Evolutionary conservation across 2,329 filamentous ascomycete genomes (phyloP).

Genomic region (Cylindrodendrum hubeiense): DNA sequence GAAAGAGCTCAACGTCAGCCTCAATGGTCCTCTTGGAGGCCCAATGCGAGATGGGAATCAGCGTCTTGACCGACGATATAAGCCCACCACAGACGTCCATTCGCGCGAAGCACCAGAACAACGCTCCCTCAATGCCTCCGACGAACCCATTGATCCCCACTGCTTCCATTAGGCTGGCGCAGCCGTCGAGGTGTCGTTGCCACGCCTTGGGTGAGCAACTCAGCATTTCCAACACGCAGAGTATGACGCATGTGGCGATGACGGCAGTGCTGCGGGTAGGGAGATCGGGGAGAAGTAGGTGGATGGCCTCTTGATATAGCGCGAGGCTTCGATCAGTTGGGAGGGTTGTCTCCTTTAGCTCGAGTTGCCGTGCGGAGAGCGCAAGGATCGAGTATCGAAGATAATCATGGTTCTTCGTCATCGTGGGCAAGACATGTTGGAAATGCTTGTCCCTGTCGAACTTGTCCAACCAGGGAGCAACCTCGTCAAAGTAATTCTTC

Average conservation of each 20-base stretch:
- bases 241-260: conserved; percentile 64
- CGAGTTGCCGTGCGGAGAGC: conserved; percentile 63
- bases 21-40: conserved; percentile 49
- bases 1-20: conserved; percentile 51
- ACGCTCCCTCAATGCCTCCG: conserved; percentile 61
- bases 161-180: conserved; percentile 62
- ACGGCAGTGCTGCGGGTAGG: conserved; percentile 61
- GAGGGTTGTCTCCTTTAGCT: conserved; percentile 53
- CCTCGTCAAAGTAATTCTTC: conserved; percentile 57
- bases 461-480: conserved; percentile 63
- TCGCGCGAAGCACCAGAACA: conserved; percentile 67
- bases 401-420: conserved; percentile 58
- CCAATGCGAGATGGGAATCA: conserved; percentile 63
- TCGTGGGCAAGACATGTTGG: conserved; percentile 59
- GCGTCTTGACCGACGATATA: conserved; percentile 63
- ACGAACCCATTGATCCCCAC: conserved; percentile 64
- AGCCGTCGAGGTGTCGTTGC: conserved; percentile 65
- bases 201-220: conserved; percentile 61
- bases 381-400: conserved; percentile 63
- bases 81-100: conserved; percentile 68
- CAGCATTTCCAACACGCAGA: conserved; percentile 68
- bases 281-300: conserved; percentile 60
- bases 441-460: conserved; percentile 64
- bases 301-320: conserved; percentile 65
- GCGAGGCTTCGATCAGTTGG: conserved; percentile 57